A percentile compares a stretch with the other conserved stretches of the same genome.
phyloP scores from a whole-genome alignment of 352 stramenopile species.

The Peronospora farinosa region DNA sequence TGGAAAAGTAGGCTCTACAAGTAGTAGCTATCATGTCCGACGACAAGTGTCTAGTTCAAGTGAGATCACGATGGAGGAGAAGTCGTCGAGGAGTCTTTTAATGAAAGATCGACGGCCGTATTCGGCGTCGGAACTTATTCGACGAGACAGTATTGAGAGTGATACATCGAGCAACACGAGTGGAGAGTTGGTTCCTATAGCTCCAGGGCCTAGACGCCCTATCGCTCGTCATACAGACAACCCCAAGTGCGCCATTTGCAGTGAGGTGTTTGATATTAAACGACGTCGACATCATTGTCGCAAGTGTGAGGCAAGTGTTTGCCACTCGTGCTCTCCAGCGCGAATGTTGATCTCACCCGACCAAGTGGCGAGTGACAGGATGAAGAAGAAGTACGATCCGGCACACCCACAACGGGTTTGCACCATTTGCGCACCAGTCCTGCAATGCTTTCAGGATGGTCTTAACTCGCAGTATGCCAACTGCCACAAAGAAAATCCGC shows the following conservation, averaged over 20 bases:
- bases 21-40: not conserved
- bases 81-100: slow-evolving; percentile 13
- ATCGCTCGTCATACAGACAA: slow-evolving; percentile 49
- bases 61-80: slow-evolving; percentile 9
- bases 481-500: slow-evolving; percentile 78
- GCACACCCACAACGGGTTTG: slow-evolving; percentile 73
- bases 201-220: slow-evolving; percentile 19
- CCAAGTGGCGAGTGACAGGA: slow-evolving; percentile 34
- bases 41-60: slow-evolving; percentile 37
- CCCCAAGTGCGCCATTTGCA: slow-evolving; percentile 70
- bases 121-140: slow-evolving; percentile 37
- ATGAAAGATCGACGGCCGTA: slow-evolving; percentile 30
- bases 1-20: not conserved
- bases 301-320: slow-evolving; percentile 69
- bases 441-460: slow-evolving; percentile 67
- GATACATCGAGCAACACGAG: slow-evolving; percentile 38
- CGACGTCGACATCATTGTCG: slow-evolving; percentile 62
- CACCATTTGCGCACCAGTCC: slow-evolving; percentile 69
- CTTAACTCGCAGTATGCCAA: slow-evolving; percentile 71
- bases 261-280: slow-evolving; percentile 71
- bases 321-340: slow-evolving; percentile 57
- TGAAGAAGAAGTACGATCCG: slow-evolving; percentile 64
- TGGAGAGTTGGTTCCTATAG: slow-evolving; percentile 16
- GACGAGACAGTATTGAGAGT: slow-evolving; percentile 38
- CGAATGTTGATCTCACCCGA: slow-evolving; percentile 74